Conservation (phyloP, 2,329 filamentous ascomycete species). For the Xylaria sp. region DNA sequence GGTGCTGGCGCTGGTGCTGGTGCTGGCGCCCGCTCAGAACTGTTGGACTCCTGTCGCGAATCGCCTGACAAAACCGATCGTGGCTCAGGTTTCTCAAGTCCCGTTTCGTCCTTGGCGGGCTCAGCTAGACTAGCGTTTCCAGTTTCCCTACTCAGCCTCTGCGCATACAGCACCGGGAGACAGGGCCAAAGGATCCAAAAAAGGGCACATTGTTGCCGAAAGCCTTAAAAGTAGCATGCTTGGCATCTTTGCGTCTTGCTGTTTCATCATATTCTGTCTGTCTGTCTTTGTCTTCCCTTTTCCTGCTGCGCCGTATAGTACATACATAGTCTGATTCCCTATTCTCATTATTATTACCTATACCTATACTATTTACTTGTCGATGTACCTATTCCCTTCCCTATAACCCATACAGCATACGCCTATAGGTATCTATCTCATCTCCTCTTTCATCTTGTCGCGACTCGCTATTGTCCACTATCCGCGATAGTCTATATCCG, state of each 20-base stretch:
- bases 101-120: constrained; percentile 6
- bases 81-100: constrained; percentile 41
- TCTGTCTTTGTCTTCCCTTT: not conserved
- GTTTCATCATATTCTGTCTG: not conserved
- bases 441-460: not conserved
- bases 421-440: no score
- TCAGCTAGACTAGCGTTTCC: constrained; percentile 22
- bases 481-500: constrained; percentile 15
- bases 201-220: not conserved
- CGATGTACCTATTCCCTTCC: not conserved
- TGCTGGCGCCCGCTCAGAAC: no score
- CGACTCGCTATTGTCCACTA: constrained; percentile 22
- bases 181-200: not conserved
- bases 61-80: constrained; percentile 35
- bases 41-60: constrained; percentile 18
- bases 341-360: not conserved
- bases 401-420: no score
- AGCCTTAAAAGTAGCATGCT: not conserved
- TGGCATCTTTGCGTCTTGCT: not conserved
- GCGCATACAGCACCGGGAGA: not conserved
- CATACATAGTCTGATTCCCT: not conserved
- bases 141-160: not conserved
- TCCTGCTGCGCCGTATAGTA: not conserved
- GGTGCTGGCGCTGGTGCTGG: not conserved
- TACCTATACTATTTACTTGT: no score